Evolutionary conservation across 257 asterid species (phyloP), one percentile per base, ranked within the genome.

Genomic region (Ocimum tenuiflorum): DNA sequence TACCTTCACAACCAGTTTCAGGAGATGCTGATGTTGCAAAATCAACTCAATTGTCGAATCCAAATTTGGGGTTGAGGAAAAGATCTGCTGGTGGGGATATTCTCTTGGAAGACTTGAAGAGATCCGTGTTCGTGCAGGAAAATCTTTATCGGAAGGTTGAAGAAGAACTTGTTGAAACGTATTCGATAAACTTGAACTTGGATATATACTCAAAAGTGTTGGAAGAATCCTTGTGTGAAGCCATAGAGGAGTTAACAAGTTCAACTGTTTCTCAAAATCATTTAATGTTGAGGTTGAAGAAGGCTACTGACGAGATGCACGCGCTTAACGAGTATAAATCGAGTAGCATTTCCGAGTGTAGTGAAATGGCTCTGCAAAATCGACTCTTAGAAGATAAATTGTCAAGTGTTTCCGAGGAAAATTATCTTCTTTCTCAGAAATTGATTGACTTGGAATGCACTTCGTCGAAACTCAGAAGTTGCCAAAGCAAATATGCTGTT

Each of bases 101-200:
- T 74, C 85, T 92, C 63, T 43, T 85, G 4, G 95, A 83, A 68
- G 98, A 92, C 80, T 70, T 92, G 91, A 87, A 86, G 77, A 82
- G 77, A 69, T 87, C 99, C 45, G 84, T 89, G 56, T 67, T 53
- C 72, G 53, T 83, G 78, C 98, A 92, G 82, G 91, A 87, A 81
- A 89, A 80, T 79, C 89, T 82, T 73, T 80, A 83, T 65, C 81
- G 72, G 68, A 94, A 86, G 87, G 95, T 84, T 70, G 95, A 94
- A 75, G 83, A 81, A 79, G 99, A 94, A 63, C 91, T 90, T 36
- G 52, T 62, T 13, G 95, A 87, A 55, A 84, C 90, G 97, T 82
- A 82, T 72, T 86, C 84, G 39, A 65, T 80, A 31, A 90, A 82
- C 73, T 74, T 88, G 49, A 79, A 80, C 77, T 80, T 90, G 81